These are phyloP conservation scores for Digitaria exilis DNA, from an alignment of 202 grass and related monocot species.

Conservation along the genomic window DNA sequence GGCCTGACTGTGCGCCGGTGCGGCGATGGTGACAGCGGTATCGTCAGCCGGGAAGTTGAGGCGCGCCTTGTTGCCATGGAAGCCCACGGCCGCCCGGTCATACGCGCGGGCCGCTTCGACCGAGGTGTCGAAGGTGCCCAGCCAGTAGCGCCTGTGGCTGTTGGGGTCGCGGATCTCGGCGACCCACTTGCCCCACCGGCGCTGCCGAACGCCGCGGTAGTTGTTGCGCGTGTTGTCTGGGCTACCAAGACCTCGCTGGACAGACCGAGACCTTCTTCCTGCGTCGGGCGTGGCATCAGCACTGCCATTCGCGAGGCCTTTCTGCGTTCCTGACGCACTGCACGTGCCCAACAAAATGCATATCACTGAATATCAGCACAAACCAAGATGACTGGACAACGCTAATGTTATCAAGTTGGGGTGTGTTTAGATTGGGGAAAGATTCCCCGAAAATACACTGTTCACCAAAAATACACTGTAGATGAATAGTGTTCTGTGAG, in stretches of 20 bases:
- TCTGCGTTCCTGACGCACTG: conserved; percentile 31
- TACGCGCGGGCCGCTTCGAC: conserved; percentile 64
- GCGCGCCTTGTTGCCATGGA: conserved; percentile 37
- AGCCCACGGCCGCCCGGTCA: conserved; percentile 54
- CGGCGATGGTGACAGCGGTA: not conserved
- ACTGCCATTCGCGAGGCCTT: conserved; percentile 1
- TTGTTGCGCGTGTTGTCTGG: conserved; percentile 45
- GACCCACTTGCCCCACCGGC: conserved; percentile 80
- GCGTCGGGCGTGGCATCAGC: not conserved
- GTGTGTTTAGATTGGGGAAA: no score
- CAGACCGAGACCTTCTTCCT: conserved; percentile 19
- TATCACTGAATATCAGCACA: not conserved
- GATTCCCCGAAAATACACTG: no score
- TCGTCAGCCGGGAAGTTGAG: conserved; percentile 50
- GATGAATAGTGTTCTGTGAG: no score
- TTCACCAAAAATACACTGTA: no score
- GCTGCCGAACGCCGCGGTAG: conserved; percentile 75
- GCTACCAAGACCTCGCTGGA: conserved; percentile 34
- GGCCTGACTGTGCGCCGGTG: not conserved
- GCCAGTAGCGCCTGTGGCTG: conserved; percentile 55
- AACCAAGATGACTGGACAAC: not conserved
- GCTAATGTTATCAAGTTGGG: not conserved
- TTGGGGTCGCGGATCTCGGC: conserved; percentile 69
- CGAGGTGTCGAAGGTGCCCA: conserved; percentile 67
- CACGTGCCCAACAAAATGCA: not conserved